These are phyloP conservation scores for Lanmaoa rubissima DNA, from an alignment of 768 basidiomycete genomes.

Conservation along the genomic window DNA sequence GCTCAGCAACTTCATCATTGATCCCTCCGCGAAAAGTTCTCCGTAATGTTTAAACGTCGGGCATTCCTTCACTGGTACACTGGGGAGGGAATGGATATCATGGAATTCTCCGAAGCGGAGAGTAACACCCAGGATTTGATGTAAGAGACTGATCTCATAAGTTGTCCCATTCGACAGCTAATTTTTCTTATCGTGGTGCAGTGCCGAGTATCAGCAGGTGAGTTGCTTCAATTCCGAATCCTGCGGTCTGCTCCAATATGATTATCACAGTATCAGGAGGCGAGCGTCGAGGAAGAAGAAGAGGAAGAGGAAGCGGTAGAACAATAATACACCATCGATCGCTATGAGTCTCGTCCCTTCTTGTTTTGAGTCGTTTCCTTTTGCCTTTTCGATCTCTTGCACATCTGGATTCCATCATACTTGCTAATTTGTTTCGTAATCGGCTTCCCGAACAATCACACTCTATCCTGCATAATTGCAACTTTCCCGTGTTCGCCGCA, in stretches of 20 bases:
- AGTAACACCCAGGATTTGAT: slow-evolving; percentile 79
- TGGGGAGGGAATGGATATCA: slow-evolving; percentile 85
- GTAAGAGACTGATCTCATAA: slow-evolving; percentile 43
- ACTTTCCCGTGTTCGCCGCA: neutral
- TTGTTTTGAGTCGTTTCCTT: slow-evolving; percentile 1
- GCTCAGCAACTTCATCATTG: neutral
- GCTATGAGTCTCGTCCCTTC: neutral
- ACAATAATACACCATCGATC: slow-evolving; percentile 26
- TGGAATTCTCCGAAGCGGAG: slow-evolving; percentile 85
- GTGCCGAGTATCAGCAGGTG: slow-evolving; percentile 89
- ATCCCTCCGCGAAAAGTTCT: slow-evolving; percentile 47
- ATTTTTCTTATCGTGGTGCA: slow-evolving; percentile 28
- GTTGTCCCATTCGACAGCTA: slow-evolving; percentile 1
- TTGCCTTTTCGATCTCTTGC: neutral
- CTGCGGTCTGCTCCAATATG: neutral
- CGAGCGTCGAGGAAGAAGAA: slow-evolving; percentile 43
- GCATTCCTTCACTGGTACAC: slow-evolving; percentile 94
- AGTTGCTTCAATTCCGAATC: slow-evolving; percentile 8
- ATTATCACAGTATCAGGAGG: slow-evolving; percentile 57
- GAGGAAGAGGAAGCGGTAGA: slow-evolving; percentile 32
- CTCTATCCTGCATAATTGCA: neutral
- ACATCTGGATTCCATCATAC: slow-evolving; percentile 14
- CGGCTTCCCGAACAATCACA: slow-evolving; percentile 9
- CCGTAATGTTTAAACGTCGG: slow-evolving; percentile 76
- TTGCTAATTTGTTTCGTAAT: slow-evolving; percentile 22